Evolutionary conservation across 805 yeast species (phyloP).

Genomic region (Metschnikowia henanensis): DNA sequence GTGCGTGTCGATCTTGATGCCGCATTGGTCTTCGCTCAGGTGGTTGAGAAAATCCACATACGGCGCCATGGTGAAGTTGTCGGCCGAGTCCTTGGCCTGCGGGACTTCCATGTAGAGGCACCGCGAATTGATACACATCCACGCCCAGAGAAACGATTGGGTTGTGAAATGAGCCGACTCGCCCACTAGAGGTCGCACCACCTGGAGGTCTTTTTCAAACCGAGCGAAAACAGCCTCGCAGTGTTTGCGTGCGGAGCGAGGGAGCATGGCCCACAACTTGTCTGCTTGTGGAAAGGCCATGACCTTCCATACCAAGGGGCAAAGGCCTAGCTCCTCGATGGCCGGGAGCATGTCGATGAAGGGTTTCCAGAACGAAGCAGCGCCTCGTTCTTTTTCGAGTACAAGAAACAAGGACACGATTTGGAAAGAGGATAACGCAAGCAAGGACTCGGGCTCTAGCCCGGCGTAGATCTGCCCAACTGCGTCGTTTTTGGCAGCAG

Average conservation of each 20-base stretch:
- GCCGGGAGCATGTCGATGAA: conserved; percentile 67
- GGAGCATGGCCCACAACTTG: conserved; percentile 40
- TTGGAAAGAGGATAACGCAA: conserved; percentile 57
- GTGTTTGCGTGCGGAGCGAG: conserved; percentile 42
- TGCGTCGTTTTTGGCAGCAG: conserved; percentile 23
- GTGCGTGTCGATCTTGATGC: conserved; percentile 41
- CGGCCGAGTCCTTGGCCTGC: conserved; percentile 47
- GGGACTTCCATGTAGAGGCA: conserved; percentile 79
- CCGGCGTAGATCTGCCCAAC: conserved; percentile 32
- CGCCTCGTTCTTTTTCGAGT: conserved; percentile 41
- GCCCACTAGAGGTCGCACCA: conserved; percentile 28
- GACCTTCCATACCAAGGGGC: conserved; percentile 67
- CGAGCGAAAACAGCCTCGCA: conserved; percentile 41
- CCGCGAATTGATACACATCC: conserved; percentile 90
- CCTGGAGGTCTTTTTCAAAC: conserved; percentile 46
- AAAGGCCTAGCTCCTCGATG: conserved; percentile 46
- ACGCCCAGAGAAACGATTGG: conserved; percentile 57
- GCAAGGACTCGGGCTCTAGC: conserved; percentile 34
- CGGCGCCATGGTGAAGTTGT: conserved; percentile 90
- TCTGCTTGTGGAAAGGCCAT: conserved; percentile 24
- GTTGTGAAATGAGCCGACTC: conserved; percentile 13
- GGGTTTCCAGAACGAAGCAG: conserved; percentile 61
- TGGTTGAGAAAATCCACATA: conserved; percentile 89
- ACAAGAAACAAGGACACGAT: conserved; percentile 50
- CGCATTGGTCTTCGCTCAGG: conserved; percentile 51